These are phyloP conservation scores for Neurospora sp. DNA, from an alignment of 495 filamentous ascomycete genomes.

Conservation along the genomic window DNA sequence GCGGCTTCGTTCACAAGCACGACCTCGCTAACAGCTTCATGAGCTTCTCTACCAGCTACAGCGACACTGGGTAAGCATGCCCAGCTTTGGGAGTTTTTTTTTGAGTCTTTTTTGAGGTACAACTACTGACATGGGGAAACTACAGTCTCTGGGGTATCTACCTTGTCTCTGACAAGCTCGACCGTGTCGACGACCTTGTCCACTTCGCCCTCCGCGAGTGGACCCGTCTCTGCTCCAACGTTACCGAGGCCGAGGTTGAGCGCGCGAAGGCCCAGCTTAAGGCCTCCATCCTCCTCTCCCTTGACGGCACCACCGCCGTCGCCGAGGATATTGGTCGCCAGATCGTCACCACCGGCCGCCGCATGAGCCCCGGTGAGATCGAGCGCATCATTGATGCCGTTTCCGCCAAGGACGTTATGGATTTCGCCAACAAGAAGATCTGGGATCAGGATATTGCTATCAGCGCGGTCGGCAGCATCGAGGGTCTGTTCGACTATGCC, in stretches of 20 bases:
- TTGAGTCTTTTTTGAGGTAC: background rate
- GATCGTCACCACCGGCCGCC: slow-evolving; percentile 90
- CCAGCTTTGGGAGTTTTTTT: background rate
- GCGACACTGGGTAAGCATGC: slow-evolving; percentile 79
- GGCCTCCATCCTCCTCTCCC: slow-evolving; percentile 90
- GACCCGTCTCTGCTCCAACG: slow-evolving; percentile 79
- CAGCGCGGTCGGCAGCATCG: slow-evolving; percentile 82
- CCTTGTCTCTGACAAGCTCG: slow-evolving; percentile 83
- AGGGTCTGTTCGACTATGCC: slow-evolving; percentile 85
- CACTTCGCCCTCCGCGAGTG: slow-evolving; percentile 98
- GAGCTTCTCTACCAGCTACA: slow-evolving; percentile 99
- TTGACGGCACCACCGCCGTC: slow-evolving; percentile 93
- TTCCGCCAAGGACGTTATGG: slow-evolving; percentile 94
- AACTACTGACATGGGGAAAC: slow-evolving; percentile 9
- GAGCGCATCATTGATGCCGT: slow-evolving; percentile 79
- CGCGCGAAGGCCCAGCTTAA: slow-evolving; percentile 99
- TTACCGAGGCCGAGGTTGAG: slow-evolving; percentile 85
- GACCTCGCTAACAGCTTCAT: slow-evolving; percentile 98
- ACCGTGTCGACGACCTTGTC: slow-evolving; percentile 81
- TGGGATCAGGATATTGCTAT: slow-evolving; percentile 97
- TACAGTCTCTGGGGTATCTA: slow-evolving; percentile 97
- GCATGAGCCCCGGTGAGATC: slow-evolving; percentile 85
- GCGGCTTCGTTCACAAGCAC: slow-evolving; percentile 82
- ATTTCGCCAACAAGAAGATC: slow-evolving; percentile 78
- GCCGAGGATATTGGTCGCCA: slow-evolving; percentile 98